Percentiles rank a stretch among this genome's conserved stretches.
Conservation (phyloP, 805 yeast genomes). For the Suhomyces sp. region DNA sequence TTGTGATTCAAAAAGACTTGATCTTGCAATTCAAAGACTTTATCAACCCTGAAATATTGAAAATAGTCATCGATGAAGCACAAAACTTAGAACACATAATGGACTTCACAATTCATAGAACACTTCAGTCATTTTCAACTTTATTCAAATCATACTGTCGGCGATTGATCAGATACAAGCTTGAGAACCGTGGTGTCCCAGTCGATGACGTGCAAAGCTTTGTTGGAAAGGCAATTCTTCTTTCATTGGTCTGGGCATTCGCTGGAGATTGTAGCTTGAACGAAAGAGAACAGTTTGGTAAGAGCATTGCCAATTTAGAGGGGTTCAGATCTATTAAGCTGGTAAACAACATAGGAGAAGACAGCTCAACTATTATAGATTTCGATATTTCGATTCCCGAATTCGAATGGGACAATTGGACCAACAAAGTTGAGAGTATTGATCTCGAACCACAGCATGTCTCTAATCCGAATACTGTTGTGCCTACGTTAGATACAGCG, state of each 20-base stretch:
- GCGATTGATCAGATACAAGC: conserved; percentile 12
- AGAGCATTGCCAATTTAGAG: conserved; percentile 11
- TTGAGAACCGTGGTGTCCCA: conserved; percentile 10
- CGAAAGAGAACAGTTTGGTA: conserved; percentile 41
- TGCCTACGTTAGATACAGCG: conserved; percentile 78
- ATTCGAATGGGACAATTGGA: conserved; percentile 48
- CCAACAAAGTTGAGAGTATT: conserved; percentile 35
- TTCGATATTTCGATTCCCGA: conserved; percentile 45
- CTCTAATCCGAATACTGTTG: conserved; percentile 57
- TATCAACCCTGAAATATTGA: conserved; percentile 3
- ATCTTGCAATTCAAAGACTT: conserved; percentile 10
- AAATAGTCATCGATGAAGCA: conserved; percentile 18
- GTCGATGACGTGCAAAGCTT: conserved; percentile 27
- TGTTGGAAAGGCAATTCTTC: conserved; percentile 31
- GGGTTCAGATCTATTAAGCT: conserved; percentile 4
- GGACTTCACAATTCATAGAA: conserved; percentile 42
- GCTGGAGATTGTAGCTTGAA: conserved; percentile 51
- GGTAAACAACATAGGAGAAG: conserved; percentile 9
- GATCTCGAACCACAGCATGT: conserved; percentile 61
- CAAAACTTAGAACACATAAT: conserved; percentile 47
- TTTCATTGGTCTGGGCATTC: conserved; percentile 60
- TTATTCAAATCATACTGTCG: conserved; percentile 39
- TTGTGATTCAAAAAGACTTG: conserved; percentile 14
- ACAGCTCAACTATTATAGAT: conserved; percentile 36
- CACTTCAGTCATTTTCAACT: conserved; percentile 39